Evolutionary conservation across 139 green algal genomes (phyloP).

Genomic region (Tetratostichococcus sp.): DNA sequence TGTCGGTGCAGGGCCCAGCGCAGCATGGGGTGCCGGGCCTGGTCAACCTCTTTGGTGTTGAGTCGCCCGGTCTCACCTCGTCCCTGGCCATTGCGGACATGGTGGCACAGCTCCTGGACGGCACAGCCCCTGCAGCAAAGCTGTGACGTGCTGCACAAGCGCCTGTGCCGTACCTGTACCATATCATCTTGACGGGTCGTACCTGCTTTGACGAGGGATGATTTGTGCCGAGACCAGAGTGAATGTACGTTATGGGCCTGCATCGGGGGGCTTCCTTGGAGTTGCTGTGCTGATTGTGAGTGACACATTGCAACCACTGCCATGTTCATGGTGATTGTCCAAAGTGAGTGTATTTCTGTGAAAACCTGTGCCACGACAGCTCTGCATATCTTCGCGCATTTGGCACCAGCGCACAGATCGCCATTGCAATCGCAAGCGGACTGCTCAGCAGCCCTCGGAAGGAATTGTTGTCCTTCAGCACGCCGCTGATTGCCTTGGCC

Average conservation of each 20-base stretch:
- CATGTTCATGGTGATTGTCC: too few relatives aligned
- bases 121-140: background rate
- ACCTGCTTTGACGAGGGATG: too few relatives aligned
- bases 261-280: too few relatives aligned
- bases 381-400: background rate
- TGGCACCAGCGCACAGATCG: background rate
- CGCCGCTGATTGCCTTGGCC: background rate
- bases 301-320: too few relatives aligned
- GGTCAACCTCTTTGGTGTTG: constrained; percentile 80
- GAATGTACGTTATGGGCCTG: too few relatives aligned
- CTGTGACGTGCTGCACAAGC: background rate
- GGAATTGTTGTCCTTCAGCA: background rate
- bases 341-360: background rate
- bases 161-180: background rate
- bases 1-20: constrained; percentile 15
- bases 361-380: background rate
- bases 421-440: background rate
- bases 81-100: constrained; percentile 62
- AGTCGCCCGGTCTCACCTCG: constrained; percentile 80
- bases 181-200: too few relatives aligned
- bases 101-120: constrained; percentile 37
- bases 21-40: constrained; percentile 60
- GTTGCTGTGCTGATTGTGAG: too few relatives aligned
- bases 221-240: too few relatives aligned
- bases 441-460: background rate